Base-by-base conservation (phyloP, 495 filamentous ascomycete genomes). In the Penicillium bialowiezense region DNA sequence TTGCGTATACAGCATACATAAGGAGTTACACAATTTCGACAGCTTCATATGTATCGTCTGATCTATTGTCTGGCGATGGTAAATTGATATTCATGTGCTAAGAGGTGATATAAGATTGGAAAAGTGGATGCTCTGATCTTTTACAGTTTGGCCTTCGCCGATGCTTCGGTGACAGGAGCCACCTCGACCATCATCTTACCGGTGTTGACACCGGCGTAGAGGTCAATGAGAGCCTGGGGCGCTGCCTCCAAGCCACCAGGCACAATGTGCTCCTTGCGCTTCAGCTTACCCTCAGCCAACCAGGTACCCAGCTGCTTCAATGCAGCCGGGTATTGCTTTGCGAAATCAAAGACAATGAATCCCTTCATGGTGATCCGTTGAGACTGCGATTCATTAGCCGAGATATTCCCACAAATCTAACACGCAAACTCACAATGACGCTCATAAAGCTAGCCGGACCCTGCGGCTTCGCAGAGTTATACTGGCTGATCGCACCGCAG, bases 321-420 rank as follows among this genome's bases (percentile, higher is more conserved):
- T 5, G 78, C 79, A 24, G 58, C 48, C 1, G 67, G 48, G 53
- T 70, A 80, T 54, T 77, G 58, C 44, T 72, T 62, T 3, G 59
- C 63, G 47, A 72, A 80, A 53, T 82, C 79, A 40, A 76, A 73
- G 28, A 80, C 75, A 44, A 82, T 78, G 55, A 80, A 81, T 1
- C 79, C 79, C 62, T 80, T 72, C 69, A 82, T 74, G 0, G 66
- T 75, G 40, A 79, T 67, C 5, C 72, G 71, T 71, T 74, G 72
- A 12, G 71, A 69, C 72, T 76, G 41, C 13, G 14, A 21, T 9
- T 8, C 31, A 32, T 68, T 62, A 71, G 66, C 52, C 47, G 7
- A 7, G 3, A 18, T 18, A 18, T 6, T 19, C 24, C 5, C 29
- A 38, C 33, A 7, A 43, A 33, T 48, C 7, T 4, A 10, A 1